Percentiles rank a stretch among this genome's conserved stretches.
phyloP scores from a whole-genome alignment of 371 early-diverging fungal genomes.

The Actinomortierella wolfii region DNA sequence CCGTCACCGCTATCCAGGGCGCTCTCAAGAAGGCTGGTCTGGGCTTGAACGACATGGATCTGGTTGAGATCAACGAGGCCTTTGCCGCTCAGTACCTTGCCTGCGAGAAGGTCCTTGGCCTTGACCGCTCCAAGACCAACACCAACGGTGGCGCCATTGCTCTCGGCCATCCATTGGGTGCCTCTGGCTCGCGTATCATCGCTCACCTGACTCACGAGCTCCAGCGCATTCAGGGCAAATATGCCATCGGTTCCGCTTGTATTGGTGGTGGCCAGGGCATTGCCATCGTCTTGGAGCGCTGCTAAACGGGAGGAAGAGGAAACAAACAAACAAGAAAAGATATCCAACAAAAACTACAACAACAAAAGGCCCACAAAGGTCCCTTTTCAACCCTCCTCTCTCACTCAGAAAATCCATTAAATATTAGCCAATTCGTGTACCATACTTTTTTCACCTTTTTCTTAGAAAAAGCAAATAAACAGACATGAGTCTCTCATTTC shows the following conservation, averaged over 20 bases:
- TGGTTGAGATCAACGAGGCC: conserved; percentile 98
- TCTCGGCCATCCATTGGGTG: conserved; percentile 96
- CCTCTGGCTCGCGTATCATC: conserved; percentile 95
- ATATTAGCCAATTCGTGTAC: too few relatives aligned
- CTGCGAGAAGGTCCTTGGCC: conserved; percentile 86
- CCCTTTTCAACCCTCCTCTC: too few relatives aligned
- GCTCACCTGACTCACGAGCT: conserved; percentile 87
- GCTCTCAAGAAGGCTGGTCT: conserved; percentile 87
- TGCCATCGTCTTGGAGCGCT: conserved; percentile 48
- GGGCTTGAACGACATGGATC: conserved; percentile 82
- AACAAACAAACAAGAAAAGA: too few relatives aligned
- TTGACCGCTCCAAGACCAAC: conserved; percentile 84
- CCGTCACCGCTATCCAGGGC: conserved; percentile 89
- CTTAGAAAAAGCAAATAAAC: too few relatives aligned
- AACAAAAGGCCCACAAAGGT: too few relatives aligned
- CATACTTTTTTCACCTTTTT: too few relatives aligned
- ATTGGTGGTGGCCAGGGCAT: conserved; percentile 89
- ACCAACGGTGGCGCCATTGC: conserved; percentile 95
- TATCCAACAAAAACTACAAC: too few relatives aligned
- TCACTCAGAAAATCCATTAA: too few relatives aligned
- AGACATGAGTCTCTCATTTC: too few relatives aligned
- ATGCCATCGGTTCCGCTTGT: conserved; percentile 94
- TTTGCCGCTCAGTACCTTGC: conserved; percentile 95
- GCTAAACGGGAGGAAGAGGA: too few relatives aligned
- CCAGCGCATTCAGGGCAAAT: conserved; percentile 77